A percentile compares a stretch with the other conserved stretches of the same genome.
These are phyloP conservation scores for Hypoxylon sp. DNA, from an alignment of 2,329 filamentous ascomycete species.

Conservation along the genomic window DNA sequence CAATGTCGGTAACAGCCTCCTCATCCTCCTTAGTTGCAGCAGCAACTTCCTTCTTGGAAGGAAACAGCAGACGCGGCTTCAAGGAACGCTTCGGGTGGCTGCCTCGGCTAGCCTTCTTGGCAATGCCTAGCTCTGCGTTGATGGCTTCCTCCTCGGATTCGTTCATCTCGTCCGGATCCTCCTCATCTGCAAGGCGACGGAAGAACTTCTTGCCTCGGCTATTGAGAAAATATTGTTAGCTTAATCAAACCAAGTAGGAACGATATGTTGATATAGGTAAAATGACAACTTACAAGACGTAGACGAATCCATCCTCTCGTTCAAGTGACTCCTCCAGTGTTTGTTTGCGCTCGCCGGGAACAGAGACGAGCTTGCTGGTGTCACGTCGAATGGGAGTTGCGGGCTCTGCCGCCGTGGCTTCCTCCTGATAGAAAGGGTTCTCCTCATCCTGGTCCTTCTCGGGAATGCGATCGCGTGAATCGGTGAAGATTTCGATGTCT, in stretches of 20 bases:
- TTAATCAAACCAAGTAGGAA: slow-evolving; percentile 13
- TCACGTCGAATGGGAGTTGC: slow-evolving; percentile 59
- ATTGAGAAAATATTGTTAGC: slow-evolving; percentile 27
- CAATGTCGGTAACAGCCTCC: slow-evolving; percentile 67
- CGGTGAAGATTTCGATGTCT: slow-evolving; percentile 78
- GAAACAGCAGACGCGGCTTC: slow-evolving; percentile 77
- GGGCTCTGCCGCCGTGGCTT: slow-evolving; percentile 46
- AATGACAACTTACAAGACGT: slow-evolving; percentile 74
- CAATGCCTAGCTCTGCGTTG: slow-evolving; percentile 46
- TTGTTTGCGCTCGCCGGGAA: slow-evolving; percentile 65
- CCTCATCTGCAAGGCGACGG: slow-evolving; percentile 66
- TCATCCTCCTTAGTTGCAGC: slow-evolving; percentile 61
- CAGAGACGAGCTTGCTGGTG: slow-evolving; percentile 63
- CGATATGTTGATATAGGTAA: slow-evolving; percentile 5
- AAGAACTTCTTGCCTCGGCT: slow-evolving; percentile 84
- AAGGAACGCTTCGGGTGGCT: slow-evolving; percentile 70
- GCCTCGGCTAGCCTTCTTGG: slow-evolving; percentile 44
- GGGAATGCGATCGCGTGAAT: slow-evolving; percentile 80
- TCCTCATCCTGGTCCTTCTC: slow-evolving; percentile 69
- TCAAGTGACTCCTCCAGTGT: slow-evolving; percentile 69
- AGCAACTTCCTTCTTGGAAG: slow-evolving; percentile 59
- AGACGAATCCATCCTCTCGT: slow-evolving; percentile 77
- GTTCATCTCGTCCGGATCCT: slow-evolving; percentile 47
- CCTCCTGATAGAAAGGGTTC: slow-evolving; percentile 75
- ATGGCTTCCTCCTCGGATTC: slow-evolving; percentile 49